Percentiles rank a stretch among this genome's conserved stretches.
Conservation (phyloP, 805 yeast species). For the Cyberlindnera mycetangii region DNA sequence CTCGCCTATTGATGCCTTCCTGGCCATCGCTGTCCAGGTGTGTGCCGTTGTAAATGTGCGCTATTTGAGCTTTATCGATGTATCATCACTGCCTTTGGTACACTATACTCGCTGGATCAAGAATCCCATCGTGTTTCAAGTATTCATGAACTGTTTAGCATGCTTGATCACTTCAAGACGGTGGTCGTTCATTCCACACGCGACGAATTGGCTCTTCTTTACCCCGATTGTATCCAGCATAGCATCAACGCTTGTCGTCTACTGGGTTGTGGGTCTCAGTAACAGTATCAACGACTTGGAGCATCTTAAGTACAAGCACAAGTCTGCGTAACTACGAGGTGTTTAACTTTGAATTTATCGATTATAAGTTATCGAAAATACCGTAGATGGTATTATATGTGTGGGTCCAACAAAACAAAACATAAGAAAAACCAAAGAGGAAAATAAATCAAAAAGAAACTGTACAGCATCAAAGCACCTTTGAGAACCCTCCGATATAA, state of each 20-base stretch:
- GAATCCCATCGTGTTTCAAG: conserved; percentile 4
- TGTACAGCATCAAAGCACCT: background rate
- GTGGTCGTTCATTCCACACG: background rate
- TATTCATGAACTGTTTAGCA: conserved; percentile 8
- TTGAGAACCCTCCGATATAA: background rate
- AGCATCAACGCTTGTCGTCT: conserved; percentile 5
- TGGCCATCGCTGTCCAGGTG: conserved; percentile 7
- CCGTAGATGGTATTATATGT: background rate
- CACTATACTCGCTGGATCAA: background rate
- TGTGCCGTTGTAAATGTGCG: conserved; percentile 11
- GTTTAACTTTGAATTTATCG: background rate
- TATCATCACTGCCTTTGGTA: conserved; percentile 1
- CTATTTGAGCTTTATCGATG: conserved; percentile 5
- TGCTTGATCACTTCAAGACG: conserved; percentile 5
- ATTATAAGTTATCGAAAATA: background rate
- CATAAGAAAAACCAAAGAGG: background rate
- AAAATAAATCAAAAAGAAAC: background rate
- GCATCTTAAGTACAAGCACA: conserved; percentile 17
- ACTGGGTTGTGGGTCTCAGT: conserved; percentile 13
- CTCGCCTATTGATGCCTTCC: conserved; percentile 11
- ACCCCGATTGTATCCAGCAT: conserved; percentile 13
- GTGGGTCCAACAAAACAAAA: background rate
- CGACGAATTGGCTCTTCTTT: conserved; percentile 8
- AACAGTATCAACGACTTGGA: conserved; percentile 9
- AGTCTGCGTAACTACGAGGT: conserved; percentile 13